phyloP scores from a whole-genome alignment of 2,329 filamentous ascomycete genomes.

The Diplodia corticola region DNA sequence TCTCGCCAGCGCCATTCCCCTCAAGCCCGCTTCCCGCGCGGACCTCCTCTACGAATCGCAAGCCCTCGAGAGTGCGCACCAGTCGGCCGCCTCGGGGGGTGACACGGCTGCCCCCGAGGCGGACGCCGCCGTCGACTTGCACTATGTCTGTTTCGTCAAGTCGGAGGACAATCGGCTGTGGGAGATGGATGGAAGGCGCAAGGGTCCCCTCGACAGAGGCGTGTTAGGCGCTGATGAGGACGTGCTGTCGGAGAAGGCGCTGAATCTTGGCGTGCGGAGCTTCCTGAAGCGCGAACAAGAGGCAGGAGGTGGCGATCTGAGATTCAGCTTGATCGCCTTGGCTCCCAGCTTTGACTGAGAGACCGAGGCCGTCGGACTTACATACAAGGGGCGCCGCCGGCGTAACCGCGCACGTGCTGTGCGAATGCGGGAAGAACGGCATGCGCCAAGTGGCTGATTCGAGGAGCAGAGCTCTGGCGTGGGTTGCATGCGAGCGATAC shows the following conservation, averaged over 20 bases:
- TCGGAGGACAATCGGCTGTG: slow-evolving; percentile 67
- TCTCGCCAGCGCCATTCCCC: slow-evolving; percentile 67
- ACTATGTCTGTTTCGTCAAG: slow-evolving; percentile 95
- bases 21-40: slow-evolving; percentile 67
- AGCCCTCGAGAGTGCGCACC: slow-evolving; percentile 75
- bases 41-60: slow-evolving; percentile 74
- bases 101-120: slow-evolving; percentile 78
- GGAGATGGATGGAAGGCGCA: slow-evolving; percentile 76
- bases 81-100: slow-evolving; percentile 71
- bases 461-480: background rate
- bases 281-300: slow-evolving; percentile 61
- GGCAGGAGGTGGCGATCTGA: slow-evolving; percentile 57
- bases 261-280: slow-evolving; percentile 66
- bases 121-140: slow-evolving; percentile 81
- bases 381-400: background rate
- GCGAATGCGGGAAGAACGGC: background rate
- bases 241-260: slow-evolving; percentile 66
- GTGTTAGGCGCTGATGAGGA: slow-evolving; percentile 46
- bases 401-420: background rate
- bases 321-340: slow-evolving; percentile 64
- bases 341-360: slow-evolving; percentile 57
- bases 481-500: background rate
- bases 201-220: slow-evolving; percentile 69
- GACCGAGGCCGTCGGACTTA: background rate
- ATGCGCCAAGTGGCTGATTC: slow-evolving; percentile 6